These are phyloP conservation scores for Parastagonospora avenae DNA, from an alignment of 2,329 filamentous ascomycete species.

Conservation along the genomic window DNA sequence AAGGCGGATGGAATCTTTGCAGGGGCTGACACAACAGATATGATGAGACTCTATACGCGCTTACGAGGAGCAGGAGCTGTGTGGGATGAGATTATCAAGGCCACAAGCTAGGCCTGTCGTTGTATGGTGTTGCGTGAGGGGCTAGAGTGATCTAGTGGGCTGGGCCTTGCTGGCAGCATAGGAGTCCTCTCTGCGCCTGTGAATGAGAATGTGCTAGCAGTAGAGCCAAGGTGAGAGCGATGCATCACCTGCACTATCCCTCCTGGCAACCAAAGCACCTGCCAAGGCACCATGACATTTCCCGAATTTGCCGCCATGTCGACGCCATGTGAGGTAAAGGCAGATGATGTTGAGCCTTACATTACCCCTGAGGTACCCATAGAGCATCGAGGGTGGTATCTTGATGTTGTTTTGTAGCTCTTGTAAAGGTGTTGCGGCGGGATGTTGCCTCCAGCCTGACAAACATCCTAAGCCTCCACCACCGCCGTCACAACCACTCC, in stretches of 20 bases:
- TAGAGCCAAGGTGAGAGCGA: constrained; percentile 1
- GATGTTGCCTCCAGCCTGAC: constrained; percentile 3
- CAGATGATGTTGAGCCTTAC: not conserved
- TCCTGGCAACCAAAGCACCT: constrained; percentile 1
- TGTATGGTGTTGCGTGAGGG: too few relatives aligned
- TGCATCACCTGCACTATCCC: not conserved
- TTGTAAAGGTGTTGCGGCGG: not conserved
- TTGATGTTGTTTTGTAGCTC: not conserved
- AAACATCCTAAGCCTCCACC: not conserved
- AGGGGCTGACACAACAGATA: too few relatives aligned
- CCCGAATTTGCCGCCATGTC: not conserved
- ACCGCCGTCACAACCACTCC: not conserved
- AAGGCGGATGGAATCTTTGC: too few relatives aligned
- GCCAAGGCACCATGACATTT: not conserved
- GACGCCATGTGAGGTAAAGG: constrained; percentile 1
- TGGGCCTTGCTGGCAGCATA: not conserved
- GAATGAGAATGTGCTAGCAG: constrained; percentile 3
- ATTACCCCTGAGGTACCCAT: not conserved
- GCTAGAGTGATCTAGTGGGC: too few relatives aligned
- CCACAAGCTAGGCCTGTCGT: too few relatives aligned
- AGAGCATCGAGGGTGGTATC: too few relatives aligned
- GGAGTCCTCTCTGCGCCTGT: not conserved
- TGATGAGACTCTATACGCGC: too few relatives aligned
- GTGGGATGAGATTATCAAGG: too few relatives aligned
- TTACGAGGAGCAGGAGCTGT: too few relatives aligned